Conservation (phyloP, 2,329 filamentous ascomycete species). For the Colletotrichum agaves region DNA sequence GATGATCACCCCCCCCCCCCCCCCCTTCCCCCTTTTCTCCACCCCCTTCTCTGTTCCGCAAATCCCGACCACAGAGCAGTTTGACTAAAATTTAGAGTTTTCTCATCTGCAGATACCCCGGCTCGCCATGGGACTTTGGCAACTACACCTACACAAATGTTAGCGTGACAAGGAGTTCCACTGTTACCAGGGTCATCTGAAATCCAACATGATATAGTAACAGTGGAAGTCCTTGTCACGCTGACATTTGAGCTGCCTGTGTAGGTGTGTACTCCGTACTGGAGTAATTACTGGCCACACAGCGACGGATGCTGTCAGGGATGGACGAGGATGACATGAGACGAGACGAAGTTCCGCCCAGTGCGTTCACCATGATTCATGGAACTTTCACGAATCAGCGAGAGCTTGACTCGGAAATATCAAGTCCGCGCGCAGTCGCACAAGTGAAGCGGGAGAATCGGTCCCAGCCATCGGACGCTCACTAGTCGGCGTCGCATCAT, state of each 20-base stretch:
- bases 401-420: not conserved
- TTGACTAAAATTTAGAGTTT: not conserved
- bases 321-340: not conserved
- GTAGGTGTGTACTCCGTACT: too few species aligned
- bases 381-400: not conserved
- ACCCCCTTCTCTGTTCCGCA: too few species aligned
- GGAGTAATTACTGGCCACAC: not conserved
- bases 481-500: not conserved
- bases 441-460: not conserved
- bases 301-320: not conserved
- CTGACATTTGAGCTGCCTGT: too few species aligned
- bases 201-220: too few species aligned
- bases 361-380: not conserved
- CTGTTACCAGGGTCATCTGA: too few species aligned
- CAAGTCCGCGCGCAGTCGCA: not conserved
- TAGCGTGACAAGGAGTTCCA: too few species aligned
- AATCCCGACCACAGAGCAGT: too few species aligned
- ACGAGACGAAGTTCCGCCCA: constrained; percentile 8
- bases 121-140: not conserved
- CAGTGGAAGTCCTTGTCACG: too few species aligned
- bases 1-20: too few species aligned
- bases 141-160: too few species aligned
- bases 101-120: not conserved
- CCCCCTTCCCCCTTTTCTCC: too few species aligned
- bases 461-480: not conserved